Percentiles rank a stretch among this genome's conserved stretches.
Evolutionary conservation across 495 filamentous ascomycete species (phyloP).

Genomic region (Aspergillus homomorphus): DNA sequence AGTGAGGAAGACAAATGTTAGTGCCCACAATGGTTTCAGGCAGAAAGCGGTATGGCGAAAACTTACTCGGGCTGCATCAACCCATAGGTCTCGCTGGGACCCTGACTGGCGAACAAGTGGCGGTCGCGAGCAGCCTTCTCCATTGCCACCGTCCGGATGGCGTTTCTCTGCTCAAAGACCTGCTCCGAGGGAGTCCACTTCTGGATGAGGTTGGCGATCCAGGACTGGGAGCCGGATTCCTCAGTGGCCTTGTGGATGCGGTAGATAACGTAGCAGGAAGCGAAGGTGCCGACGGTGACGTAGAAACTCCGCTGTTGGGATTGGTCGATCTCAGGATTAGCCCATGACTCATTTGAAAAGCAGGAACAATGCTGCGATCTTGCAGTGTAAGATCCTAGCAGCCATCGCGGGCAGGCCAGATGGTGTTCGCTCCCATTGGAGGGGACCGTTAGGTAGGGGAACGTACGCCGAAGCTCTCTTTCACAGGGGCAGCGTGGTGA

Average conservation of each 20-base stretch:
- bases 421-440: background rate
- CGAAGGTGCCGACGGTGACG: slow-evolving; percentile 56
- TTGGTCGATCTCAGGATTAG: slow-evolving; percentile 16
- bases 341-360: slow-evolving; percentile 12
- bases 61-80: slow-evolving; percentile 71
- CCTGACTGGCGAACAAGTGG: slow-evolving; percentile 60
- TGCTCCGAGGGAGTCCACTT: slow-evolving; percentile 49
- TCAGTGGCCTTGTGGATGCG: slow-evolving; percentile 38
- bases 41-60: background rate
- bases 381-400: background rate
- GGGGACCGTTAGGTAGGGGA: slow-evolving; percentile 21
- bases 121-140: slow-evolving; percentile 69
- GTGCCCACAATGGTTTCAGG: background rate
- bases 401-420: background rate
- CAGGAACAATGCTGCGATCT: slow-evolving; percentile 5
- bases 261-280: slow-evolving; percentile 58
- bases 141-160: slow-evolving; percentile 58
- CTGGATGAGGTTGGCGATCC: slow-evolving; percentile 55
- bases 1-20: slow-evolving; percentile 13
- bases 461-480: slow-evolving; percentile 65
- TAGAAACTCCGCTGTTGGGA: slow-evolving; percentile 61
- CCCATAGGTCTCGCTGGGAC: slow-evolving; percentile 41
- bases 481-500: slow-evolving; percentile 52
- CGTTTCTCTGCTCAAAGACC: slow-evolving; percentile 57
- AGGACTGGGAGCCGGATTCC: slow-evolving; percentile 49